Evolutionary conservation across 2,329 filamentous ascomycete species (phyloP).

Genomic region (Alternaria alternata): DNA sequence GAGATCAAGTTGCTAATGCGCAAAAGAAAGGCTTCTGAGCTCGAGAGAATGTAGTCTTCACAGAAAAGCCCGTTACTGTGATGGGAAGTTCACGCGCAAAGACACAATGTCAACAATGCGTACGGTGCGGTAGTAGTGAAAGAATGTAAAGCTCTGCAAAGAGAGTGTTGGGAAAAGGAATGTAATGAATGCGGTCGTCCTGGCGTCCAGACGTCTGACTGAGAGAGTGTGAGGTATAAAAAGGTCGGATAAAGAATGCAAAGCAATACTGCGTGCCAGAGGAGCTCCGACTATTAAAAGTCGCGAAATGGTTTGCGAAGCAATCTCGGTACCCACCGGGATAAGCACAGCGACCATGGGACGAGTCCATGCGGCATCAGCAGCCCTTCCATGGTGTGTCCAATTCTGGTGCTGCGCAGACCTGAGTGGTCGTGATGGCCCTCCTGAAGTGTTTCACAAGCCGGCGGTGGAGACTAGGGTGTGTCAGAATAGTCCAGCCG

Average conservation of each 20-base stretch:
- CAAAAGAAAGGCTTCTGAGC: background rate
- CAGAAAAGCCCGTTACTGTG: slow-evolving; percentile 33
- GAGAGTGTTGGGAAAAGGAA: slow-evolving; percentile 32
- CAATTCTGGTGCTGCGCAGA: slow-evolving; percentile 30
- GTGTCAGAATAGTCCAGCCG: slow-evolving; percentile 42
- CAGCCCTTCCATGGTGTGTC: slow-evolving; percentile 28
- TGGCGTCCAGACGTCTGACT: slow-evolving; percentile 35
- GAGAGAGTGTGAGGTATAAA: slow-evolving; percentile 38
- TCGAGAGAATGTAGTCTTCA: slow-evolving; percentile 37
- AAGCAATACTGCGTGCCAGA: slow-evolving; percentile 18
- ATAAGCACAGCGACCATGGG: slow-evolving; percentile 22
- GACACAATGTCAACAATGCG: slow-evolving; percentile 27
- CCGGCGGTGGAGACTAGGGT: slow-evolving; percentile 44
- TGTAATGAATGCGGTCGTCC: slow-evolving; percentile 42
- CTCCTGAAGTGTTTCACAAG: slow-evolving; percentile 44
- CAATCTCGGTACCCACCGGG: slow-evolving; percentile 35
- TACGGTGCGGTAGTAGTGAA: slow-evolving; percentile 29
- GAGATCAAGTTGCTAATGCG: background rate
- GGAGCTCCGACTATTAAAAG: slow-evolving; percentile 38
- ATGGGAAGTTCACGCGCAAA: slow-evolving; percentile 14
- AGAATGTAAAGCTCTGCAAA: slow-evolving; percentile 38
- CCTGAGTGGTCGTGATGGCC: slow-evolving; percentile 38
- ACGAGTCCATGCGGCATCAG: slow-evolving; percentile 32
- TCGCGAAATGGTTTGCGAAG: slow-evolving; percentile 27
- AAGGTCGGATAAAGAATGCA: slow-evolving; percentile 41